Evolutionary conservation across 2,329 filamentous ascomycete species (phyloP), one percentile per base, ranked within the genome.

Genomic region (Phaeosphaeria sp.): DNA sequence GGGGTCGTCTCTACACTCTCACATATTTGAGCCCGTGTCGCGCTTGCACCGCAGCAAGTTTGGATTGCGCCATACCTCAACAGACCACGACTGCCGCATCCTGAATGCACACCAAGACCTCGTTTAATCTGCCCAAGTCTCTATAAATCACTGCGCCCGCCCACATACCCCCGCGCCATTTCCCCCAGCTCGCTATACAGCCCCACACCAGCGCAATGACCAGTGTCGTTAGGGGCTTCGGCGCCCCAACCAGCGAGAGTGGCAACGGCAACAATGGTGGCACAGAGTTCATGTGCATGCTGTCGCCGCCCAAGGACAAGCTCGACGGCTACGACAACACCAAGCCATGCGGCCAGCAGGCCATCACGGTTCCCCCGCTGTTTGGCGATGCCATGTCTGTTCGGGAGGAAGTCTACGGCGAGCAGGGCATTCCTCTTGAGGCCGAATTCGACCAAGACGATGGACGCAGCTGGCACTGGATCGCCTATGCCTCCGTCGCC

Each of bases 371-470:
- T 27, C 81, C 81, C 2, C 73, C 78, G 55, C 66, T 73, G 55
- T 84, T 84, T 71, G 72, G 73, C 57, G 84, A 87, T 62, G 85
- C 85, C 62, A 85, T 88, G 81, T 74, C 76, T 15, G 80, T 89
- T 6, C 85, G 86, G 39, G 80, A 84, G 55, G 76, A 78, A 41
- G 86, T 88, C 62, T 88, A 85, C 64, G 77, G 83, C 56, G 86
- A 88, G 71, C 86, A 88, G 62, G 75, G 79, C 21, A 81, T 85
- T 25, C 78, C 81, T 0, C 76, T 87, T 0, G 87, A 90, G 39
- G 86, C 87, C 63, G 93, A 98, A 76, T 84, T 92, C 64, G 94
- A 97, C 79, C 79, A 83, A 1, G 92, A 97, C 73, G 94, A 98
- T 75, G 65, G 84, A 0, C 85, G 91, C 36, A 89, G 87, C 65